Base-by-base conservation (phyloP, 768 basidiomycete genomes). In the Neoboletus magnificus region DNA sequence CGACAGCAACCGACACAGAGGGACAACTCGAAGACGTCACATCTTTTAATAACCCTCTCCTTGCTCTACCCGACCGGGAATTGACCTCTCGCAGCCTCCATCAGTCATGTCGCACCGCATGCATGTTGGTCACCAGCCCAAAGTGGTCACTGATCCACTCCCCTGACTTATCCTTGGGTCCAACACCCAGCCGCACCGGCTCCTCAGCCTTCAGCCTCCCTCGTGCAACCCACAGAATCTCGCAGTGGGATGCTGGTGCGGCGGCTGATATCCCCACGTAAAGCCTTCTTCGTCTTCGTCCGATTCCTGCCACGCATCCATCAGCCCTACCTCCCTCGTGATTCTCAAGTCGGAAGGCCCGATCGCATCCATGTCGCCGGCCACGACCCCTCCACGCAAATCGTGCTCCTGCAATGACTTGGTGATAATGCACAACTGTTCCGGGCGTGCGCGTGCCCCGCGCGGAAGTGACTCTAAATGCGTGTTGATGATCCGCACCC, bases 291-390 rank as follows among this genome's bases (percentile, higher is more conserved):
- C 72, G 23, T 79, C 78, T 1, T 74, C 68, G 33, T 79, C 74
- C 2, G 70, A 64, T 32, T 74, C 76, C 37, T 65, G 71, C 81
- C 85, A 89, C 39, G 85, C 82, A 62, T 91, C 89, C 42, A 52
- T 50, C 62, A 91, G 66, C 25, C 82, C 82, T 1, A 78, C 71
- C 4, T 76, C 70, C 33, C 62, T 68, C 13, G 78, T 75, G 30
- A 84, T 67, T 36, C 55, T 58, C 50, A 53, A 55, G 48, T 89
- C 87, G 16, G 69, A 68, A 2, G 71, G 63, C 3, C 71, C 71
- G 50, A 89, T 82, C 45, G 83, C 77, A 58, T 89, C 89, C 85
- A 90, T 87, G 62, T 89, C 87, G 1, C 89, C 89, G 1, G 77
- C 79, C 36, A 89, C 77, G 3, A 91, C 59, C 0, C 86, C 89